phyloP scores from a whole-genome alignment of 805 yeast species.

The Scheffersomyces stipitis region DNA sequence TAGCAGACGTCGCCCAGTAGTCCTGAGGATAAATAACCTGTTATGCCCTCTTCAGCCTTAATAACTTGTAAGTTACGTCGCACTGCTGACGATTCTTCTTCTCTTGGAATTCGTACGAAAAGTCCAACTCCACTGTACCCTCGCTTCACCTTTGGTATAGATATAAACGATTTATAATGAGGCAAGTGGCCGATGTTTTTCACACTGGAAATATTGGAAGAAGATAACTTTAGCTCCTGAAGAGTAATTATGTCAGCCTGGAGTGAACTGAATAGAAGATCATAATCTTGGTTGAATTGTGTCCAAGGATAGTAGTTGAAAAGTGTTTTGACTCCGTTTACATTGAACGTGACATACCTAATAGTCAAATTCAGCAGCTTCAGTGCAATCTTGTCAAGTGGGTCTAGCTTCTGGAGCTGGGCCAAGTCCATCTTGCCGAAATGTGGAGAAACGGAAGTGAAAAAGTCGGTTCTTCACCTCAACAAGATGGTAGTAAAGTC shows the following conservation, averaged over 20 bases:
- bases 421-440: conserved; percentile 1
- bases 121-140: conserved; percentile 95
- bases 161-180: conserved; percentile 63
- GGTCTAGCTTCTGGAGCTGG: conserved; percentile 5
- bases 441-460: neutral
- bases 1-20: conserved; percentile 4
- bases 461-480: too few species aligned
- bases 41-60: conserved; percentile 88
- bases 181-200: conserved; percentile 53
- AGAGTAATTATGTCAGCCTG: conserved; percentile 77
- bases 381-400: conserved; percentile 9
- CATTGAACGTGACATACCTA: conserved; percentile 73
- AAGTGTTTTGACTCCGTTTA: conserved; percentile 79
- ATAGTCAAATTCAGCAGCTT: conserved; percentile 15
- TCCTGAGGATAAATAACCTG: conserved; percentile 52
- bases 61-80: conserved; percentile 49
- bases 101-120: conserved; percentile 57
- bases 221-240: conserved; percentile 75
- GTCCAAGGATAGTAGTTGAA: conserved; percentile 87
- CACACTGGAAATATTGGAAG: conserved; percentile 18
- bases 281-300: conserved; percentile 35
- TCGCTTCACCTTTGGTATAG: conserved; percentile 64
- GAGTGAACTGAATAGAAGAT: conserved; percentile 50
- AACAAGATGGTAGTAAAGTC: too few species aligned
- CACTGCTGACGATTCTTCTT: conserved; percentile 38